Conservation (phyloP, 257 asterid species). For the Gardenia jasminoides region DNA sequence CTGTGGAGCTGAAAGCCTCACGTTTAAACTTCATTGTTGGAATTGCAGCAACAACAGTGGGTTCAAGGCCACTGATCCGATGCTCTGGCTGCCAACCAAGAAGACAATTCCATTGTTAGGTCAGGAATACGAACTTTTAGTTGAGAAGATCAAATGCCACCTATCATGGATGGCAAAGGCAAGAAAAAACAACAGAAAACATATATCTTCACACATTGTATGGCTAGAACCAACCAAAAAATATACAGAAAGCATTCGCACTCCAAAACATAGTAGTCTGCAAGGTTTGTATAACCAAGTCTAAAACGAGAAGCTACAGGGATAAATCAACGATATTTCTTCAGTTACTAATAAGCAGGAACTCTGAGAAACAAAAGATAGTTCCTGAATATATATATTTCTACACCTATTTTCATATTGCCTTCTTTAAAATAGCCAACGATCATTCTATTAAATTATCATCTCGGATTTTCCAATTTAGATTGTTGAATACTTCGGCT, state of each 20-base stretch:
- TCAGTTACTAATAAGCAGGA: background rate
- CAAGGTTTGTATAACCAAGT: background rate
- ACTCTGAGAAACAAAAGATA: background rate
- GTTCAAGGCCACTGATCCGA: slow-evolving; percentile 65
- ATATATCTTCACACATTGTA: background rate
- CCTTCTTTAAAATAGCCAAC: background rate
- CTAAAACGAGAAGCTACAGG: background rate
- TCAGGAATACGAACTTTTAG: background rate
- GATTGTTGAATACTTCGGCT: background rate
- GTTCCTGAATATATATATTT: background rate
- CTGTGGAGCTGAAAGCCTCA: slow-evolving; percentile 66
- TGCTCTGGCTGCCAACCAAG: slow-evolving; percentile 57
- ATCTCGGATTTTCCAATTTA: background rate
- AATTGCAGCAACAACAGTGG: slow-evolving; percentile 75
- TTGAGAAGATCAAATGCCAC: background rate
- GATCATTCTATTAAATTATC: too few species aligned
- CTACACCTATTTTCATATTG: too few species aligned
- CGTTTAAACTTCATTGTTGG: slow-evolving; percentile 76
- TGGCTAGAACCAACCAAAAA: background rate
- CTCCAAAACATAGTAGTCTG: background rate
- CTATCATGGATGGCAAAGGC: background rate
- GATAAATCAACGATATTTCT: slow-evolving; percentile 5
- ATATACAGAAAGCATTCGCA: background rate
- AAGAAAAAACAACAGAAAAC: background rate
- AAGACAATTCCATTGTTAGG: slow-evolving; percentile 12